Evolutionary conservation across 805 yeast species (phyloP), one percentile per base, ranked within the genome.

Genomic region (Blastobotrys mokoenaii): DNA sequence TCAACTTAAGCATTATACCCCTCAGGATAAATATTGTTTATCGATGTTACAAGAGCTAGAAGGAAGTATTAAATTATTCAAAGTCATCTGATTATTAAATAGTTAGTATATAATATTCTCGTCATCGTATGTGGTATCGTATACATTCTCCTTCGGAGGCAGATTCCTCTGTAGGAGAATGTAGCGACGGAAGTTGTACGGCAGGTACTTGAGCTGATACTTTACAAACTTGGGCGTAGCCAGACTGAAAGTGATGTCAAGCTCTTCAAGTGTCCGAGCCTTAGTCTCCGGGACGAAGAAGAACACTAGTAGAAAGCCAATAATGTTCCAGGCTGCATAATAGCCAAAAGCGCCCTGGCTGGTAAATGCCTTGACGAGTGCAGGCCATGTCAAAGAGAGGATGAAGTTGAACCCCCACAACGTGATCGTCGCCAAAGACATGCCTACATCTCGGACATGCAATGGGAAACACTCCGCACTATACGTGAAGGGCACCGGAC

Each of bases 401-500:
- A 79, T 67, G 52, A 79, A 76, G 58, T 73, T 72, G 63, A 73
- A 73, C 53, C 70, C 71, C 77, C 77, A 73, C 17, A 56, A 46
- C 11, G 57, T 53, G 17, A 85, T 85, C 25, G 89, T 80, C 22
- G 89, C 90, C 51, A 80, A 70, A 2, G 88, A 79, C 79, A 86
- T 81, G 43, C 90, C 89, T 43, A 84, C 66, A 53, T 85, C 88
- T 65, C 94, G 77, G 50, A 83, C 76, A 57, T 82, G 82, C 57
- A 84, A 69, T 49, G 90, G 86, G 67, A 82, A 76, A 56, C 83
- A 84, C 63, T 86, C 95, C 8, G 95, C 94, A 22, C 88, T 80
- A 59, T 86, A 84, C 2, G 93, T 82, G 67, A 86, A 85, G 2
- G 95, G 94, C 40, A 86, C 93, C 11, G 93, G 94, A 38, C 95